Evolutionary conservation across 768 basidiomycete genomes (phyloP), one percentile per base, ranked within the genome.

Genomic region (Cytidiella melzeri): DNA sequence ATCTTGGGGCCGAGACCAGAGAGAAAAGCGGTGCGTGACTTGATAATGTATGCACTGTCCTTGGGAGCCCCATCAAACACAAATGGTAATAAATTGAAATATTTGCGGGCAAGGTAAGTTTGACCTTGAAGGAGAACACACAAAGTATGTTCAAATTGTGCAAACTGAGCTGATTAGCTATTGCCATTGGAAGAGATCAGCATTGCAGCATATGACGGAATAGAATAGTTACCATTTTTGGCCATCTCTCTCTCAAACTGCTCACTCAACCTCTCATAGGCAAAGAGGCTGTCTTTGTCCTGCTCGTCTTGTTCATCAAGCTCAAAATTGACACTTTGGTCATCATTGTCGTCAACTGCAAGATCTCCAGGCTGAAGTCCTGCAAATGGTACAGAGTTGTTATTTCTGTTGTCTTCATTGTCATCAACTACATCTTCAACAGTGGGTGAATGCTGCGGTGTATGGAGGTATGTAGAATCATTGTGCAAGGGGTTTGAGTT

Each of bases 1-100:
- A 30, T 41, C 1, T 58, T 49, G 1, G 70, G 65, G 18, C 61
- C 52, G 39, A 74, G 55, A 1, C 61, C 65, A 3, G 70, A 55
- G 3, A 73, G 64, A 30, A 61, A 64, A 5, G 53, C 52, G 3
- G 64, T 52, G 5, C 59, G 63, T 1, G 58, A 50, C 21, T 60
- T 41, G 20, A 34, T 28, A 9, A 27, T n/a, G 6, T 10, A n/a
- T 10, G 15, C 38, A 4, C 5, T 5, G 5, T 3, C 28, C 3
- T 12, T 36, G 23, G n/a, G 24, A 20, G 28, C 27, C 13, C 12
- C 12, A 2, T 15, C 18, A 20, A 15, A 49, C 6, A 41, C 48
- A 30, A 42, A 49, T 5, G 48, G 48, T 3, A 49, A 41, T 21
- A 23, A 30, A 2, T 7, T 28, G 30, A 49, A 49, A 2, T 19